These are phyloP conservation scores for Bauhinia variegata DNA, from an alignment of 306 rosid species.

Conservation along the genomic window DNA sequence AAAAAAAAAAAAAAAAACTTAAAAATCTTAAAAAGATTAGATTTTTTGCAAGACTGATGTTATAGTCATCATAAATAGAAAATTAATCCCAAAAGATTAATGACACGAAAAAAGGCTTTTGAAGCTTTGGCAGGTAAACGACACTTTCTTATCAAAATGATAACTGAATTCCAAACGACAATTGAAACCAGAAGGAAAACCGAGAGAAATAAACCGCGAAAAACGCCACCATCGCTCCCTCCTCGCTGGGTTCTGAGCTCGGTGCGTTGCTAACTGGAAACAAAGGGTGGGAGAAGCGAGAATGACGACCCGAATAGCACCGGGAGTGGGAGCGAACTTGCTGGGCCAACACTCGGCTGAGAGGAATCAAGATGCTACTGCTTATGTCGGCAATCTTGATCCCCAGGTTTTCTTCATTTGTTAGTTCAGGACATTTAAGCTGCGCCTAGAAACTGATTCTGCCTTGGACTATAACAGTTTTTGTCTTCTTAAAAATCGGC, in stretches of 20 bases:
- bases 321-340: slow-evolving; percentile 95
- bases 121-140: too few relatives aligned
- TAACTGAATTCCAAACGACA: too few relatives aligned
- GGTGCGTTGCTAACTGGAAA: neutral
- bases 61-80: too few relatives aligned
- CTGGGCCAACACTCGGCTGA: slow-evolving; percentile 80
- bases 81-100: too few relatives aligned
- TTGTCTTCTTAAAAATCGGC: neutral
- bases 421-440: too few relatives aligned
- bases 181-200: too few relatives aligned
- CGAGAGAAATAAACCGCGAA: neutral
- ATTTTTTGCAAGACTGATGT: too few relatives aligned
- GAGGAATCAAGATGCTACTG: slow-evolving; percentile 98
- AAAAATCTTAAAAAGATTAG: too few relatives aligned
- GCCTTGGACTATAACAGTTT: too few relatives aligned
- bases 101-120: too few relatives aligned
- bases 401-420: slow-evolving; percentile 60
- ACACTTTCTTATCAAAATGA: too few relatives aligned
- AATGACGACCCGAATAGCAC: slow-evolving; percentile 97
- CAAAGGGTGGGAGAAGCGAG: neutral
- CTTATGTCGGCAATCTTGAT: slow-evolving; percentile 96
- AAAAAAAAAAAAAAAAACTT: too few relatives aligned
- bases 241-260: neutral
- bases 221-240: neutral
- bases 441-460: neutral